Evolutionary conservation across 441 rosid species (phyloP).

Genomic region (Corymbia citriodora): DNA sequence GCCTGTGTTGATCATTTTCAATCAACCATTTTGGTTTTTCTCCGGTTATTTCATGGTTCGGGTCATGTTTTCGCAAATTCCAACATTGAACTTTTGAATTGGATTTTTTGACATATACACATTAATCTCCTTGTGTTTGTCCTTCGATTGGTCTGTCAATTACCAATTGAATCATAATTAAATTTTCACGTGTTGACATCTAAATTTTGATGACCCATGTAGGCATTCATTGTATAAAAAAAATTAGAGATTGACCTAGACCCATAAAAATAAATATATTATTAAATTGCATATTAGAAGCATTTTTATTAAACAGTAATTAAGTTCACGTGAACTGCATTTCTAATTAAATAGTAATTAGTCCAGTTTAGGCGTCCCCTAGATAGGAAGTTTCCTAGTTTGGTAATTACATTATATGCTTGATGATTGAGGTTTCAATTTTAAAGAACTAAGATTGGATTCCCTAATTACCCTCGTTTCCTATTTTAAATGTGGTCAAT

Average conservation of each 20-base stretch:
- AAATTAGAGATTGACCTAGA: neutral
- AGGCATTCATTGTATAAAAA: neutral
- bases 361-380: neutral
- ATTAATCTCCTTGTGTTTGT: neutral
- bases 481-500: neutral
- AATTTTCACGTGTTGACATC: neutral
- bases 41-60: neutral
- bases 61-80: neutral
- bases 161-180: neutral
- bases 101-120: neutral
- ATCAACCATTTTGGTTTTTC: accelerated
- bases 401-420: neutral
- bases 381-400: neutral
- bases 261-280: neutral
- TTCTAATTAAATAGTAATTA: neutral
- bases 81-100: neutral
- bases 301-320: neutral
- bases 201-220: neutral
- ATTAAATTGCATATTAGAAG: neutral
- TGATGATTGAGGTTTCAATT: neutral
- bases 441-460: neutral
- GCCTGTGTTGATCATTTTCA: neutral
- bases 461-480: neutral
- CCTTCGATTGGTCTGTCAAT: neutral
- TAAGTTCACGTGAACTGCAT: neutral